phyloP scores from a whole-genome alignment of 2,329 filamentous ascomycete species.

The Colletotrichum lupini region DNA sequence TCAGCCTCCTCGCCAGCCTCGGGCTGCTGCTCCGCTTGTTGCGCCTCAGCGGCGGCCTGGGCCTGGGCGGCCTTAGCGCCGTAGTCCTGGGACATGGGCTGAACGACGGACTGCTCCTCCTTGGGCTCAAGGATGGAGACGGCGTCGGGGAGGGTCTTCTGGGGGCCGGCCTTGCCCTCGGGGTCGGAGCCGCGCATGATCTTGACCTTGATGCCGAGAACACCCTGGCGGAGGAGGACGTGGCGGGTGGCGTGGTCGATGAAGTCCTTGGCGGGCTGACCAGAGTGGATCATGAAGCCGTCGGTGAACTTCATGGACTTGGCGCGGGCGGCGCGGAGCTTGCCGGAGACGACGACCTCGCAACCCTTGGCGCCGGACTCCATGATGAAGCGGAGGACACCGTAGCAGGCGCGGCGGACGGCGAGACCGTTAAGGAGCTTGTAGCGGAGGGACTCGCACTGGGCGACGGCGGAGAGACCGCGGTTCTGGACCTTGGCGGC shows the following conservation, averaged over 20 bases:
- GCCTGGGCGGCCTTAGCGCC: conserved; percentile 84
- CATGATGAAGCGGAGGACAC: conserved; percentile 99
- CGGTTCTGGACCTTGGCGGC: conserved; percentile 99
- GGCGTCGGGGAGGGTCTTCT: conserved; percentile 97
- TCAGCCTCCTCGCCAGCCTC: conserved; percentile 67
- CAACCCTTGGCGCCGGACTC: conserved; percentile 99
- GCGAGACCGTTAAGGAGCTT: conserved; percentile 99
- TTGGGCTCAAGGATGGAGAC: conserved; percentile 99
- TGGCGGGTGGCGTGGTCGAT: conserved; percentile 98
- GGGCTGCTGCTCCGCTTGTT: conserved; percentile 63
- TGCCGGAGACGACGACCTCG: conserved; percentile 99
- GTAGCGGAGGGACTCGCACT: conserved; percentile 99
- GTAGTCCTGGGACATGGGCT: conserved; percentile 98
- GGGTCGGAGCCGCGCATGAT: conserved; percentile 99
- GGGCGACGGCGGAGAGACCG: conserved; percentile 98
- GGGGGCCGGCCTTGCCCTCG: conserved; percentile 97
- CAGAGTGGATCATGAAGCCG: conserved; percentile 99
- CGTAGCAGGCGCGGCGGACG: conserved; percentile 98
- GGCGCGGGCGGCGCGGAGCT: conserved; percentile 98
- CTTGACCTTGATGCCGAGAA: conserved; percentile 99
- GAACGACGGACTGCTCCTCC: conserved; percentile 95
- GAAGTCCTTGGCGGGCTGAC: conserved; percentile 99
- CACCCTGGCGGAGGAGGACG: conserved; percentile 99
- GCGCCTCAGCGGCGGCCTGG: conserved; percentile 74
- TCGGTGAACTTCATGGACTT: conserved; percentile 99